Evolutionary conservation across 192 early-diverging fungal species (phyloP), one percentile per base, ranked within the genome.

Genomic region (Backusella psychrophila): DNA sequence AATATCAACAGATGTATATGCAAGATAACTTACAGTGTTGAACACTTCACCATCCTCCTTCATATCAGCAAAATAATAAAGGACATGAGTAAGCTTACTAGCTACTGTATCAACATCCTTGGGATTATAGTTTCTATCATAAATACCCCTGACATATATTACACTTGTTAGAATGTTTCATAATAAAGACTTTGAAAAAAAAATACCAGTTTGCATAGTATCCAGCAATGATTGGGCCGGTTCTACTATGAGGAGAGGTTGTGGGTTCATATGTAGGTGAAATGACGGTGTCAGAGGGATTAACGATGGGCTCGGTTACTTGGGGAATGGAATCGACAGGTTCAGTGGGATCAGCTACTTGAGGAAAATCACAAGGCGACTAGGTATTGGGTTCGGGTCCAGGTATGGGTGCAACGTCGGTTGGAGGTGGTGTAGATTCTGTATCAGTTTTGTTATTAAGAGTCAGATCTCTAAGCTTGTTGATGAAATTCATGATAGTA

Each of bases 51-150:
- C 91, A 66, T 91, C 84, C 0, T 82, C 83, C 52, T 86, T 75
- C 14, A 93, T 84, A 71, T 93, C 91, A 41, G 91, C 92, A 85
- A 95, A 95, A 17, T 87, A 91, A 74, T 95, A 95, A 74, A 92
- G 88, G 52, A 95, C 69, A 72, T 95, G 93, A n/a, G 92, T 90
- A 36, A 95, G 80, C 56, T 90, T 89, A 31, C 75, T 71, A 19
- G 79, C 80, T 72, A 93, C 89, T 33, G 75, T 81, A 17, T 83
- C 78, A 15, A 95, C 75, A 66, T 92, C 86, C 29, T 83, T 72
- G 7, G 90, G 90, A 72, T 84, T 85, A 77, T 89, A 91, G 41
- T 81, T 85, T 78, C 92, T 87, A 81, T 83, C 90, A 74, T 95
- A 95, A 44, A 94, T 93, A 11, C 85, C 86, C 94, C 94, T 77